phyloP scores from a whole-genome alignment of 495 filamentous ascomycete species.

The Cercophora newfieldiana region DNA sequence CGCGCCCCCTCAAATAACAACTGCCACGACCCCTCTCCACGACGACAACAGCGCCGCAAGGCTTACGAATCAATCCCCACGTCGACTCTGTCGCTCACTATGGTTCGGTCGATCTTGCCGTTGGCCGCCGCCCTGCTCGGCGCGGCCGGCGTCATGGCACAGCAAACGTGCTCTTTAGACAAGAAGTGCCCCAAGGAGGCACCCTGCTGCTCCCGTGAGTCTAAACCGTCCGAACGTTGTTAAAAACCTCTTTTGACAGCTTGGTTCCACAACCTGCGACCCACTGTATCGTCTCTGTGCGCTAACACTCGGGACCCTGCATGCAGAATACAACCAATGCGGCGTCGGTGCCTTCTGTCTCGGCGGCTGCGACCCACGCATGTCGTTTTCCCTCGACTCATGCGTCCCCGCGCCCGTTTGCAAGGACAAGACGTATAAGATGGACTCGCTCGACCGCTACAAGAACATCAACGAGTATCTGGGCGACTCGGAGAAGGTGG shows the following conservation, averaged over 20 bases:
- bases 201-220: conserved; percentile 91
- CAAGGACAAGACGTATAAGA: conserved; percentile 67
- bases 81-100: conserved; percentile 17
- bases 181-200: conserved; percentile 70
- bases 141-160: conserved; percentile 40
- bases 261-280: conserved; percentile 13
- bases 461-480: conserved; percentile 75
- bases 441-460: conserved; percentile 68
- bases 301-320: conserved; percentile 18
- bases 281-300: background rate
- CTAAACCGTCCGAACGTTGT: conserved; percentile 26
- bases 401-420: conserved; percentile 88
- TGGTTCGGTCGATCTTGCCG: conserved; percentile 40
- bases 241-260: background rate
- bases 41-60: background rate
- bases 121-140: conserved; percentile 45
- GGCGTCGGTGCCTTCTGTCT: conserved; percentile 93
- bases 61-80: background rate
- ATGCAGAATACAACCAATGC: conserved; percentile 87
- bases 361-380: conserved; percentile 87
- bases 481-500: conserved; percentile 70
- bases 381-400: conserved; percentile 76
- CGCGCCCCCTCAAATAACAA: background rate
- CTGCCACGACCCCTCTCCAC: background rate
- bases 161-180: conserved; percentile 43